Conservation (phyloP, 2,329 filamentous ascomycete genomes). For the Calonectria pseudoreteaudii region DNA sequence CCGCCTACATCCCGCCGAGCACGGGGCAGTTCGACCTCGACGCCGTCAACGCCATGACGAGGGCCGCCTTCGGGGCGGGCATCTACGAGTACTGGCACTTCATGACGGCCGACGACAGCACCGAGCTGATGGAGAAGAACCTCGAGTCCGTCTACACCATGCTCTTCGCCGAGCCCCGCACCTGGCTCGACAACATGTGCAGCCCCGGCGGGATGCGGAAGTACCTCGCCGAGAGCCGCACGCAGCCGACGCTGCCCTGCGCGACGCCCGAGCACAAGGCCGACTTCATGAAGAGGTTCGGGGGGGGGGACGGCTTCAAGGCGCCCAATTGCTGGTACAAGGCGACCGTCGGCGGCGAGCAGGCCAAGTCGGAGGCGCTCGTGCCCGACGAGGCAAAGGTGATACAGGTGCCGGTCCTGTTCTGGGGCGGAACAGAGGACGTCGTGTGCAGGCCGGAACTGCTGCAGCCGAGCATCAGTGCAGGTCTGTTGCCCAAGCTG, state of each 20-base stretch:
- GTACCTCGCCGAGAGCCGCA: background rate
- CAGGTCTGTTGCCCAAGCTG: background rate
- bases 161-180: background rate
- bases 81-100: conserved; percentile 4
- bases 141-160: background rate
- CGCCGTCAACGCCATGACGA: background rate
- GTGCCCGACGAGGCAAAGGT: background rate
- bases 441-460: background rate
- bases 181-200: background rate
- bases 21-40: background rate
- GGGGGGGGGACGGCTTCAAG: background rate
- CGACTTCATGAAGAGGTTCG: background rate
- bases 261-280: background rate
- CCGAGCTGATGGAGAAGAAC: background rate
- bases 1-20: background rate
- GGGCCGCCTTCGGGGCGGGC: background rate
- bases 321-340: background rate
- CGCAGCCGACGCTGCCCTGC: background rate
- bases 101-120: background rate
- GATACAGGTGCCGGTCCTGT: background rate
- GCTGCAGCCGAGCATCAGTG: background rate
- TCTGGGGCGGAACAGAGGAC: background rate
- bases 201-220: background rate
- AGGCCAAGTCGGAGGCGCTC: background rate
- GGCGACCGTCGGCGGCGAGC: background rate